Conservation (phyloP, 352 stramenopile species). For the Pythium utonaiense region DNA sequence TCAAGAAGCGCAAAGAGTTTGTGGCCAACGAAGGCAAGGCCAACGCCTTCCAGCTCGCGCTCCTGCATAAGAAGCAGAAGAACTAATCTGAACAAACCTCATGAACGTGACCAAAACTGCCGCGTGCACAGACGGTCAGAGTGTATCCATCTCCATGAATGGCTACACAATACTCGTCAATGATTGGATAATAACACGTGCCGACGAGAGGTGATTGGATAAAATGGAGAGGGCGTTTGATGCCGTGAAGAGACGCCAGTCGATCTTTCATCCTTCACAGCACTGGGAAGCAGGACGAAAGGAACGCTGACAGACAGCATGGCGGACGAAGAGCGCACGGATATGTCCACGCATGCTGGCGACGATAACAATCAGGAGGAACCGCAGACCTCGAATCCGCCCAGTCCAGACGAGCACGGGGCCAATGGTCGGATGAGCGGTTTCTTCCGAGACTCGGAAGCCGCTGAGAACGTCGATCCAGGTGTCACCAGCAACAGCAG, state of each 20-base stretch:
- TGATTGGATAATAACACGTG: too few relatives aligned
- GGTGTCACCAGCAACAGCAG: not conserved
- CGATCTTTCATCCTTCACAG: too few relatives aligned
- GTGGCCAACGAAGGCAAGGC: conserved; percentile 65
- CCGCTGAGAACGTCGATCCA: conserved; percentile 7
- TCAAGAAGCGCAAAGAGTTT: conserved; percentile 84
- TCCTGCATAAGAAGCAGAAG: conserved; percentile 59
- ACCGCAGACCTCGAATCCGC: not conserved
- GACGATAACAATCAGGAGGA: conserved; percentile 6
- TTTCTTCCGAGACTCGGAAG: conserved; percentile 8
- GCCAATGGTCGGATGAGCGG: conserved; percentile 7
- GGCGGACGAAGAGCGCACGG: conserved; percentile 2
- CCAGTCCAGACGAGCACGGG: not conserved
- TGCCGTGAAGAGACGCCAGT: not conserved
- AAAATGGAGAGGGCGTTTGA: too few relatives aligned
- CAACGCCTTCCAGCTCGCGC: conserved; percentile 65
- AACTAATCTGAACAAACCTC: too few relatives aligned
- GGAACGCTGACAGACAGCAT: too few relatives aligned
- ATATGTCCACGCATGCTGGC: conserved; percentile 6
- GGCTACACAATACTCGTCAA: too few relatives aligned
- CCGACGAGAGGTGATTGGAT: too few relatives aligned
- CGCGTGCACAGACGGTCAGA: too few relatives aligned
- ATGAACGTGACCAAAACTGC: too few relatives aligned
- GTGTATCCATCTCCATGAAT: too few relatives aligned
- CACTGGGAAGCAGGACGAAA: too few relatives aligned